Percentiles rank a stretch among this genome's conserved stretches.
Conservation (phyloP, 352 stramenopile species). For the Phytopythium boreale region DNA sequence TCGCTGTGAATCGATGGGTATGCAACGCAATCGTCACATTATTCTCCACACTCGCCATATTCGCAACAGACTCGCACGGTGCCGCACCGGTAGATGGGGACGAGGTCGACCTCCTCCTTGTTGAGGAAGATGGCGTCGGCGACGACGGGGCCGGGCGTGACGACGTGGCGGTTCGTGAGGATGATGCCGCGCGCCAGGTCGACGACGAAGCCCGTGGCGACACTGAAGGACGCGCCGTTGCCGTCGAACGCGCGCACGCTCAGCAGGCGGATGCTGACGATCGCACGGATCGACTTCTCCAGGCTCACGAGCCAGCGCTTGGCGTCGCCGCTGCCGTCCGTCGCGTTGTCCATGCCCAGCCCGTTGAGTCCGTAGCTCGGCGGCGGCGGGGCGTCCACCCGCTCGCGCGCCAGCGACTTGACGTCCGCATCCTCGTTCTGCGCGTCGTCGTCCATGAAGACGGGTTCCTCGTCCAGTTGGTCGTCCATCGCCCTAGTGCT, state of each 20-base stretch:
- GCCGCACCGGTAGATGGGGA: slow-evolving; percentile 81
- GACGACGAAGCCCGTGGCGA: slow-evolving; percentile 91
- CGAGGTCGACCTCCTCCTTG: slow-evolving; percentile 91
- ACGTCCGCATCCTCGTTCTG: neutral
- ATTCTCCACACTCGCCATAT: neutral
- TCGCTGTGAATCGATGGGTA: slow-evolving; percentile 34
- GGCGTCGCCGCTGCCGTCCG: slow-evolving; percentile 38
- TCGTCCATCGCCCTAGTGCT: neutral
- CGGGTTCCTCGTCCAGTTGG: neutral
- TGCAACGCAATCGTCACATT: neutral
- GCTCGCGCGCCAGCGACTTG: neutral
- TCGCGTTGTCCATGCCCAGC: slow-evolving; percentile 29
- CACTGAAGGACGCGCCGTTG: slow-evolving; percentile 81
- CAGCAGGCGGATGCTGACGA: slow-evolving; percentile 86
- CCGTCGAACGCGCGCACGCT: slow-evolving; percentile 88
- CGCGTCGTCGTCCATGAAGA: slow-evolving; percentile 14
- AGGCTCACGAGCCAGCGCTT: slow-evolving; percentile 71
- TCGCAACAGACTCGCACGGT: neutral
- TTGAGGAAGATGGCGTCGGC: slow-evolving; percentile 93
- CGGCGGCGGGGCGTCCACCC: slow-evolving; percentile 10
- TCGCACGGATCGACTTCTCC: slow-evolving; percentile 69
- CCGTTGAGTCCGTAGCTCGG: slow-evolving; percentile 28
- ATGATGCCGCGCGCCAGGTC: slow-evolving; percentile 86
- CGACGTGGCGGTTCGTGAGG: slow-evolving; percentile 92
- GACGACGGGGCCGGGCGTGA: slow-evolving; percentile 84